phyloP scores from a whole-genome alignment of 163 green algal species.

The Smithsoniella earleae region DNA sequence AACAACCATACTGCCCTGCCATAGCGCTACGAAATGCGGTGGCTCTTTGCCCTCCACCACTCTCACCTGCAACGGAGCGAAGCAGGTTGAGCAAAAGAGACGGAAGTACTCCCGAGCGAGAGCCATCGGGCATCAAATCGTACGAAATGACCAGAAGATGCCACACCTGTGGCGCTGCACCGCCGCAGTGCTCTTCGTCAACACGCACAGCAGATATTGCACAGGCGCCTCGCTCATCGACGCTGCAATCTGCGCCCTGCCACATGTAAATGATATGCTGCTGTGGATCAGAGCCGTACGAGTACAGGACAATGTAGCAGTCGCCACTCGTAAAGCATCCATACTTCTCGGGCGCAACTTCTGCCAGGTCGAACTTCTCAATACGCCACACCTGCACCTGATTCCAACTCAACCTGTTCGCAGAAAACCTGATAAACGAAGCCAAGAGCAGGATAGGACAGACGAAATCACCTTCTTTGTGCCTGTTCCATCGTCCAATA shows the following conservation, averaged over 20 bases:
- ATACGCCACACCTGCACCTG: constrained; percentile 26
- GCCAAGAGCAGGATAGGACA: no score
- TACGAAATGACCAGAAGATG: no score
- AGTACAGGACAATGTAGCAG: constrained; percentile 17
- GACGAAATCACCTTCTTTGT: neutral
- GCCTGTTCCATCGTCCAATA: constrained; percentile 11
- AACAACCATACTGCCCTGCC: neutral
- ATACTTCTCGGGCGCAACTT: constrained; percentile 1
- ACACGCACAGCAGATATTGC: constrained; percentile 1
- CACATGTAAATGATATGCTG: constrained; percentile 29
- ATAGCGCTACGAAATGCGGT: constrained; percentile 9
- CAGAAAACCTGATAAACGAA: no score
- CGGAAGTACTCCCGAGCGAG: no score
- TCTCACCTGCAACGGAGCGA: constrained; percentile 24
- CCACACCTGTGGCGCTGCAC: neutral
- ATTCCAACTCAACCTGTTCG: neutral
- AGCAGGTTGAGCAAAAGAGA: no score
- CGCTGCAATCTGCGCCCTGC: neutral
- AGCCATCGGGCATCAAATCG: no score
- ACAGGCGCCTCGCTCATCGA: neutral
- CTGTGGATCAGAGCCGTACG: neutral
- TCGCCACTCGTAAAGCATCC: neutral
- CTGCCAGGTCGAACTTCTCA: constrained; percentile 18
- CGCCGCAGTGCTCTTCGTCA: constrained; percentile 12
- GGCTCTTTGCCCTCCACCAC: constrained; percentile 21